Evolutionary conservation across 306 rosid genomes (phyloP).

Genomic region (Morella rubra): DNA sequence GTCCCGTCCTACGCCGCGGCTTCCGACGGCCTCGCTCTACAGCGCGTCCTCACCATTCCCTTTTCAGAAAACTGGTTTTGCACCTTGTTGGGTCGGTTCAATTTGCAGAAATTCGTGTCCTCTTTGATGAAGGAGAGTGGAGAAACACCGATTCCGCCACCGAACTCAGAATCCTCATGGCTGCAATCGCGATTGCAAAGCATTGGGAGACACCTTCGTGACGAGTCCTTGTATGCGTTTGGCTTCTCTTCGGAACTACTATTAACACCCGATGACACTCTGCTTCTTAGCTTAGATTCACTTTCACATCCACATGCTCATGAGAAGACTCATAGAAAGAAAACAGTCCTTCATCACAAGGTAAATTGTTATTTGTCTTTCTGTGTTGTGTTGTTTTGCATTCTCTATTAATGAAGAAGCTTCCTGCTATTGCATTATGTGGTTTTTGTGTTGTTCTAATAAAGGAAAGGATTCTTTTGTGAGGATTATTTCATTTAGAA

Average conservation of each 20-base stretch:
- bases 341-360: constrained; percentile 66
- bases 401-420: neutral
- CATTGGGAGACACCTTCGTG: constrained; percentile 46
- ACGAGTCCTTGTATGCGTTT: constrained; percentile 70
- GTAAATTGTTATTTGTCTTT: constrained; percentile 30
- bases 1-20: constrained; percentile 51
- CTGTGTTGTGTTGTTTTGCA: constrained; percentile 9
- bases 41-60: constrained; percentile 71
- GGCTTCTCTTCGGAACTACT: constrained; percentile 68
- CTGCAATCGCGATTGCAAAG: constrained; percentile 23
- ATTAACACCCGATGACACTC: constrained; percentile 58
- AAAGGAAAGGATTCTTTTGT: neutral
- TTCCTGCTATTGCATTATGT: no score
- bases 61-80: constrained; percentile 51
- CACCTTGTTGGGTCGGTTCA: constrained; percentile 77
- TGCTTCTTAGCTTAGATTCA: constrained; percentile 62
- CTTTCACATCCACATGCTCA: constrained; percentile 35
- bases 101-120: constrained; percentile 70
- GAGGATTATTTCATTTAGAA: neutral
- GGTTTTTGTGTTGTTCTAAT: neutral
- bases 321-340: constrained; percentile 48
- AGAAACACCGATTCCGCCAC: constrained; percentile 22
- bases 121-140: constrained; percentile 47
- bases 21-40: constrained; percentile 54
- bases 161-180: constrained; percentile 44